A percentile compares a stretch with the other conserved stretches of the same genome.
phyloP scores from a whole-genome alignment of 2,329 filamentous ascomycete genomes.

The Hirsutella thompsonii region DNA sequence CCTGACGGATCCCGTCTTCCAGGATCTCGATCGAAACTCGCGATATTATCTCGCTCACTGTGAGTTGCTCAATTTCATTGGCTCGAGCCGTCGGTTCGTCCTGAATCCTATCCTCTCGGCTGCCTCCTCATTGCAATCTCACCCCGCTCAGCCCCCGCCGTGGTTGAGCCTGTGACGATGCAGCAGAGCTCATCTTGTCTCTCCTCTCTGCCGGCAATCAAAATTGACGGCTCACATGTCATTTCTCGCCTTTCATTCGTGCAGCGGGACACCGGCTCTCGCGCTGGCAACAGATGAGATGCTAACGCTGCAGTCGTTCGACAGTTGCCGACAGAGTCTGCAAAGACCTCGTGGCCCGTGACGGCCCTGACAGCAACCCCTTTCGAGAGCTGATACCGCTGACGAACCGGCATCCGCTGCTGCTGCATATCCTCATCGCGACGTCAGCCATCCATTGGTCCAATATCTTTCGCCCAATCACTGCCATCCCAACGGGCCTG shows the following conservation, averaged over 20 bases:
- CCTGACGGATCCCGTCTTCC: slow-evolving; percentile 41
- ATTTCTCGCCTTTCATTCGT: too few relatives aligned
- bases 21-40: slow-evolving; percentile 33
- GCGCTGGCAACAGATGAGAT: too few relatives aligned
- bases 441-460: slow-evolving; percentile 36
- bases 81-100: too few relatives aligned
- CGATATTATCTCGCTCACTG: slow-evolving; percentile 38
- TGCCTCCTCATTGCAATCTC: too few relatives aligned
- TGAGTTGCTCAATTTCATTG: slow-evolving; percentile 15
- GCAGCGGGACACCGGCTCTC: too few relatives aligned
- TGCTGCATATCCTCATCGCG: slow-evolving; percentile 34
- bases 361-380: slow-evolving; percentile 30
- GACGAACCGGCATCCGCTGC: slow-evolving; percentile 29
- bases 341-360: slow-evolving; percentile 38
- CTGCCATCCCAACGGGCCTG: slow-evolving; percentile 16
- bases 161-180: too few relatives aligned
- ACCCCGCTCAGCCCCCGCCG: too few relatives aligned
- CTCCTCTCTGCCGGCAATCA: too few relatives aligned
- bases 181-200: too few relatives aligned
- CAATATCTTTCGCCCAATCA: slow-evolving; percentile 25
- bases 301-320: not conserved
- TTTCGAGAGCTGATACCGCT: slow-evolving; percentile 35
- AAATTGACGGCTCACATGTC: too few relatives aligned
- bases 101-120: too few relatives aligned
- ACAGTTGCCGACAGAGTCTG: slow-evolving; percentile 35